Conservation (phyloP, 768 basidiomycete species). For the Infundibulicybe gibba region DNA sequence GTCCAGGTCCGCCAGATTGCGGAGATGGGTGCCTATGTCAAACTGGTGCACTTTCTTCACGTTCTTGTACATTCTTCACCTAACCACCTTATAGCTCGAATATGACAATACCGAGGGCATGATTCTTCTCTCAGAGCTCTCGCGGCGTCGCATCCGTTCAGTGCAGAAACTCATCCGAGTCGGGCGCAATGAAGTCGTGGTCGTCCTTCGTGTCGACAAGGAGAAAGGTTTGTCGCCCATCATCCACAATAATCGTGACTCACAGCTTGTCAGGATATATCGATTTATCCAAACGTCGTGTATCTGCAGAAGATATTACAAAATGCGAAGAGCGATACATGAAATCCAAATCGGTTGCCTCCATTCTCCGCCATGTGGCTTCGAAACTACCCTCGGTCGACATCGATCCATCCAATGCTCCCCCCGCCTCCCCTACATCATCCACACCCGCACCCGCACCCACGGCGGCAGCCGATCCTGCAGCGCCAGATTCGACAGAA, state of each 20-base stretch:
- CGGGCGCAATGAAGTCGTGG: conserved; percentile 97
- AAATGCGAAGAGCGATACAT: conserved; percentile 98
- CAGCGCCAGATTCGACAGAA: conserved; percentile 27
- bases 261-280: conserved; percentile 72
- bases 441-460: conserved; percentile 19
- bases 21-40: conserved; percentile 99
- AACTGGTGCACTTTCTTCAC: conserved; percentile 64
- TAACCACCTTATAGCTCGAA: conserved; percentile 62
- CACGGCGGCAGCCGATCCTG: conserved; percentile 15
- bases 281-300: conserved; percentile 96
- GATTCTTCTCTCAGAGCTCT: conserved; percentile 98
- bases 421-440: too few species aligned
- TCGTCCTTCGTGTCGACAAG: conserved; percentile 96
- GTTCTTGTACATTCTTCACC: neutral
- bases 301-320: conserved; percentile 97
- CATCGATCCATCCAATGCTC: conserved; percentile 13
- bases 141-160: conserved; percentile 90
- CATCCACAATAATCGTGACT: neutral
- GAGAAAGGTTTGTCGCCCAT: conserved; percentile 75
- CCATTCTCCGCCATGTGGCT: conserved; percentile 88
- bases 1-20: conserved; percentile 99
- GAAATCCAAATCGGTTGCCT: conserved; percentile 95
- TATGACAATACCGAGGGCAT: conserved; percentile 99
- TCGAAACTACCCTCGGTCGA: conserved; percentile 64
- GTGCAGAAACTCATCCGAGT: conserved; percentile 98